These are phyloP conservation scores for Acacia pycnantha DNA, from an alignment of 331 rosid species.

Conservation along the genomic window DNA sequence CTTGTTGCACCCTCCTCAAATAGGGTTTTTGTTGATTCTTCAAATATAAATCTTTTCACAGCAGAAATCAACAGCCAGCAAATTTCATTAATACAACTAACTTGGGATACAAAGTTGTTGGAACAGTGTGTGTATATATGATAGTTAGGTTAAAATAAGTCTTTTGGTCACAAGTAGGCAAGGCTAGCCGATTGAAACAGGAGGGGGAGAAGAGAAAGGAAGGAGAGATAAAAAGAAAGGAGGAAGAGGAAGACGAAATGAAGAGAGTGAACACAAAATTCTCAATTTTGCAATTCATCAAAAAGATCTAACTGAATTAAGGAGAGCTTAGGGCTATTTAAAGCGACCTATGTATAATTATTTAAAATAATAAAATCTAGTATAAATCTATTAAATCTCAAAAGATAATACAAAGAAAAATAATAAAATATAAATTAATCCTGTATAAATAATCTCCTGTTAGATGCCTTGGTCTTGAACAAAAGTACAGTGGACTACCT, in stretches of 20 bases:
- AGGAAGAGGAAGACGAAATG: not conserved
- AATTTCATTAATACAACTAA: not conserved
- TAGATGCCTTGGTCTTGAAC: not conserved
- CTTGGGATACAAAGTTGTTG: not conserved
- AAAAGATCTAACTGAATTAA: not conserved
- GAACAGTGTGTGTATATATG: not conserved
- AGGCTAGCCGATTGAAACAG: not conserved
- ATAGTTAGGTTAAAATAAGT: not conserved
- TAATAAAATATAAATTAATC: not conserved
- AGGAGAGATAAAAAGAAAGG: not conserved
- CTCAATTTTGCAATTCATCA: not conserved
- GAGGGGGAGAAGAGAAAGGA: not conserved
- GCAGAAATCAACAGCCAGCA: not conserved
- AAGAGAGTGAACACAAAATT: not conserved
- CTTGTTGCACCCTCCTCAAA: not conserved
- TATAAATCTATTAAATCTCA: not conserved
- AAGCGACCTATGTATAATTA: not conserved
- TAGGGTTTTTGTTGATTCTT: not conserved
- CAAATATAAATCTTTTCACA: not conserved
- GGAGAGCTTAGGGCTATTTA: not conserved
- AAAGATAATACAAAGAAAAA: not conserved
- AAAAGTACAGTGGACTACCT: not conserved
- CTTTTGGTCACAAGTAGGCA: not conserved
- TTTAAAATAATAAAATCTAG: not conserved
- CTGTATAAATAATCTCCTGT: not conserved